These are phyloP conservation scores for Senna tora DNA, from an alignment of 306 rosid species.

Conservation along the genomic window DNA sequence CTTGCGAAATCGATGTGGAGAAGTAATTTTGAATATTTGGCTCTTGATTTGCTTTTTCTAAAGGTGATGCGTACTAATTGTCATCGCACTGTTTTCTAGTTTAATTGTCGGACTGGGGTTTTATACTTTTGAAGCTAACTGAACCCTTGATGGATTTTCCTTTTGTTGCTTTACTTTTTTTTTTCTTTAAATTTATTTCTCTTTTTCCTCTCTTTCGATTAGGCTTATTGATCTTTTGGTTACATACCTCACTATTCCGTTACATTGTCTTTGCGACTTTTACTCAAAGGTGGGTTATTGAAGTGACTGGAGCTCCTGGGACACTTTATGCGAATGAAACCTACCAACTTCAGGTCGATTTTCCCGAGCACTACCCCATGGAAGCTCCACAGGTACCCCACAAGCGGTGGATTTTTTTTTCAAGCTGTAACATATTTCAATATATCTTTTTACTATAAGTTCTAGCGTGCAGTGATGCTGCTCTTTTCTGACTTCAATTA, in stretches of 20 bases:
- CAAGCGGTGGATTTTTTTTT: neutral
- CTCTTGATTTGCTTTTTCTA: slow-evolving; percentile 5
- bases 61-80: neutral
- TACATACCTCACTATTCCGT: slow-evolving; percentile 18
- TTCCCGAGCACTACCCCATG: slow-evolving; percentile 99
- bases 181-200: too few relatives aligned
- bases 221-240: slow-evolving; percentile 11
- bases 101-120: neutral
- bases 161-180: neutral
- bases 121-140: neutral
- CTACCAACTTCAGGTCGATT: slow-evolving; percentile 98
- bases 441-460: neutral
- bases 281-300: slow-evolving; percentile 91
- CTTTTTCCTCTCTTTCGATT: neutral
- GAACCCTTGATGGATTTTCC: neutral
- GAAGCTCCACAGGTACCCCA: slow-evolving; percentile 93
- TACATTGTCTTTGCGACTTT: slow-evolving; percentile 23
- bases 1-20: neutral
- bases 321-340: slow-evolving; percentile 90
- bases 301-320: slow-evolving; percentile 96
- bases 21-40: slow-evolving; percentile 1
- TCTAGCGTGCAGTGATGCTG: slow-evolving; percentile 22
- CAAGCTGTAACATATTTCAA: neutral
- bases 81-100: neutral
- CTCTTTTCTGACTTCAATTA: slow-evolving; percentile 28